These are phyloP conservation scores for Zoysia pacifica DNA, from an alignment of 176 grass and related monocot genomes.

Conservation along the genomic window DNA sequence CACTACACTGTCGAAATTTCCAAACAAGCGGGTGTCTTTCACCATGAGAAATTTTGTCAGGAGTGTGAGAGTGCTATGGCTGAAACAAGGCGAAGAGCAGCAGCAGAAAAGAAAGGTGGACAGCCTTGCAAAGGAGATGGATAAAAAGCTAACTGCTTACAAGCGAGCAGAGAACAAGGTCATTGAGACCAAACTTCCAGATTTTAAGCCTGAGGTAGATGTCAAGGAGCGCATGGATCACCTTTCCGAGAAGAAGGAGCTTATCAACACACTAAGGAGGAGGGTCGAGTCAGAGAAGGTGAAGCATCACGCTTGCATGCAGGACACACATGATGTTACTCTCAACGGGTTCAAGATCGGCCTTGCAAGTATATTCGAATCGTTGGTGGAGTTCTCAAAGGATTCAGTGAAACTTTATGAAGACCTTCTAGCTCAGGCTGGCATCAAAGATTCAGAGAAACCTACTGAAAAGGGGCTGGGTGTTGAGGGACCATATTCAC, in stretches of 20 bases:
- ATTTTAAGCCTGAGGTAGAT: constrained; percentile 64
- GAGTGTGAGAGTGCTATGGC: constrained; percentile 78
- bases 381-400: constrained; percentile 71
- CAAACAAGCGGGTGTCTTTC: constrained; percentile 51
- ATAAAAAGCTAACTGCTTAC: constrained; percentile 64
- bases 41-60: constrained; percentile 80
- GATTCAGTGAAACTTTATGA: constrained; percentile 68
- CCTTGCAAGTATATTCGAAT: constrained; percentile 78
- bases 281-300: constrained; percentile 74
- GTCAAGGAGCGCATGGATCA: constrained; percentile 70
- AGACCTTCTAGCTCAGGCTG: constrained; percentile 45
- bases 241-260: constrained; percentile 71
- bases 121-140: constrained; percentile 71
- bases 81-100: constrained; percentile 90
- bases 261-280: constrained; percentile 56
- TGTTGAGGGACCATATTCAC: constrained; percentile 34
- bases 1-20: constrained; percentile 51
- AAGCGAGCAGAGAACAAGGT: constrained; percentile 86
- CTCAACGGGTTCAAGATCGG: constrained; percentile 97
- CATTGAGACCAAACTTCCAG: constrained; percentile 78
- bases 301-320: constrained; percentile 72
- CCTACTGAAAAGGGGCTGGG: constrained; percentile 40
- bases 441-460: constrained; percentile 40
- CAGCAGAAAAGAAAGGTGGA: constrained; percentile 94
- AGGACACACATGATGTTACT: constrained; percentile 73